Conservation (phyloP, 139 green algal species). For the Tetraselmis striata region DNA sequence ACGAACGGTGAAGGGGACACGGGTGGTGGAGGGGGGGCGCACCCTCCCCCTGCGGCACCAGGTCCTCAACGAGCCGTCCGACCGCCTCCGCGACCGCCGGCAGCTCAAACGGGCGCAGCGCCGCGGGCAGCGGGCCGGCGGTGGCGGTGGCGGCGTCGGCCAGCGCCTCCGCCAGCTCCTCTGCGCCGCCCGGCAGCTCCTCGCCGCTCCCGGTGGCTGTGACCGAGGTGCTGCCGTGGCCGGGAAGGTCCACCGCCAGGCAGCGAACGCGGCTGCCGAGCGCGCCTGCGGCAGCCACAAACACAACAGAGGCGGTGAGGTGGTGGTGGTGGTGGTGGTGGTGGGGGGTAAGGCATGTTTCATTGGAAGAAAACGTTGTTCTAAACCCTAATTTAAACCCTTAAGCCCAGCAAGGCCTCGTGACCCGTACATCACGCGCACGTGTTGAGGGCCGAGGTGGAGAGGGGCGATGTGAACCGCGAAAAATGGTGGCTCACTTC, state of each 20-base stretch:
- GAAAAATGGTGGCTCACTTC: too few relatives aligned
- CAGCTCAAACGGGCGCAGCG: conserved; percentile 17
- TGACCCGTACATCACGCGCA: too few relatives aligned
- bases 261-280: conserved; percentile 24
- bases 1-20: too few relatives aligned
- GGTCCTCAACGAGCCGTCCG: background rate
- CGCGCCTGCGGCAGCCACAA: conserved; percentile 22
- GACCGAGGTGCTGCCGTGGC: conserved; percentile 55
- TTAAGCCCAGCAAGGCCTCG: too few relatives aligned
- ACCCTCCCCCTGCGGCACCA: background rate
- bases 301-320: too few relatives aligned
- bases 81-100: background rate
- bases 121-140: conserved; percentile 26
- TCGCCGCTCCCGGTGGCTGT: background rate
- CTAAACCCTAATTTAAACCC: too few relatives aligned
- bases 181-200: background rate
- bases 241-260: conserved; percentile 67
- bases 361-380: too few relatives aligned
- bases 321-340: too few relatives aligned
- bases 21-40: too few relatives aligned
- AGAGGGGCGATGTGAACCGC: too few relatives aligned
- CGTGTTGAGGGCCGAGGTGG: too few relatives aligned
- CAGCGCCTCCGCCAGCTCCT: background rate
- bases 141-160: conserved; percentile 17
- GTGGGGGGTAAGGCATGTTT: too few relatives aligned